Evolutionary conservation across 495 filamentous ascomycete genomes (phyloP), one percentile per base, ranked within the genome.

Genomic region (Talaromyces stipitatus): DNA sequence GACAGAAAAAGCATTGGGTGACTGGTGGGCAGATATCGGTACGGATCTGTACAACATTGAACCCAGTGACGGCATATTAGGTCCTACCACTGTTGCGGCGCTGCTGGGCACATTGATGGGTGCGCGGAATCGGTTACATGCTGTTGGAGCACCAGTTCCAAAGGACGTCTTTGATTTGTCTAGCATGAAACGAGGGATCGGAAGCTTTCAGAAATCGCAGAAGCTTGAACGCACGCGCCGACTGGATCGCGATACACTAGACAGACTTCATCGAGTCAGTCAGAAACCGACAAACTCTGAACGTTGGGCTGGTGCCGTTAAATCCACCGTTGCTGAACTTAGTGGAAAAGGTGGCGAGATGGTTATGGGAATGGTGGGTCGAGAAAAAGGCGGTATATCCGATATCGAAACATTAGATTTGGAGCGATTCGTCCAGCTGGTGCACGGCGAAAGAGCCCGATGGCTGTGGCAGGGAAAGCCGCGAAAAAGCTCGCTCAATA

Each of bases 1-100:
- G 14, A 98, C 94, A 0, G 94, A 98, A 64, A 84, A 80, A 57
- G 90, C 91, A 3, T 85, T 98, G 63, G 86, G 84, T 60, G 89
- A 96, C 69, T 98, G 95, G 94, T 98, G 94, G 94, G 84, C 86
- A 2, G 90, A 97, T 61, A 86, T 97, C 43, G 94, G 95, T 3
- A 87, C 86, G 0, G 91, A 97, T 47, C 80, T 89, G 58, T 96
- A 91, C 72, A 95, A 89, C 56, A 77, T 90, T 20, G 95, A 97
- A 69, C 95, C 94, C 2, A 88, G 84, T 20, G 95, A 98, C 69
- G 92, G 91, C 11, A 88, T 91, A 27, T 72, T 98, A 6, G 94
- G 94, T 0, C 92, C 94, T 2, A 96, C 92, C 0, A 97, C 89
- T 0, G 91, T 97, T 12, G 86, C 91, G 23, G 95, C 89, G 3